phyloP scores from a whole-genome alignment of 805 yeast genomes.

The Candida railenensis region DNA sequence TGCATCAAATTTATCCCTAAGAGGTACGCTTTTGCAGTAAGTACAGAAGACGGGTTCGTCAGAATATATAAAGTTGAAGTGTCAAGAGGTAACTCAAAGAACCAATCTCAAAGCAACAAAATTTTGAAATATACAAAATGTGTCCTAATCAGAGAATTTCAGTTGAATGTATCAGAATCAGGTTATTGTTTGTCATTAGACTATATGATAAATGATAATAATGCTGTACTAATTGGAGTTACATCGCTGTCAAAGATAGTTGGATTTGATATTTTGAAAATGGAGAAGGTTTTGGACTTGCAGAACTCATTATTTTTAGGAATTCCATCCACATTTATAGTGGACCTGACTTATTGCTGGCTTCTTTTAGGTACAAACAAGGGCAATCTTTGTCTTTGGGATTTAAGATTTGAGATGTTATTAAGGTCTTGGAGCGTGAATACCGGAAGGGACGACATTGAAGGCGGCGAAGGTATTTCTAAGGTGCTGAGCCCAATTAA shows the following conservation, averaged over 20 bases:
- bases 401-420: constrained; percentile 61
- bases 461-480: constrained; percentile 26
- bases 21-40: constrained; percentile 58
- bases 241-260: constrained; percentile 55
- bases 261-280: constrained; percentile 56
- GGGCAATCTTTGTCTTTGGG: constrained; percentile 82
- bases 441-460: constrained; percentile 25
- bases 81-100: constrained; percentile 12
- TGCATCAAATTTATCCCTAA: constrained; percentile 50
- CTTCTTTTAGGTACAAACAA: constrained; percentile 69
- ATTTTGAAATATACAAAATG: constrained; percentile 28
- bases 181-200: constrained; percentile 47
- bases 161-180: constrained; percentile 28
- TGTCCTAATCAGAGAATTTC: constrained; percentile 39
- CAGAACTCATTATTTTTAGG: constrained; percentile 68
- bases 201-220: constrained; percentile 38
- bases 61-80: constrained; percentile 37
- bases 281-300: constrained; percentile 42
- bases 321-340: constrained; percentile 54
- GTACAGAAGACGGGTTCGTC: constrained; percentile 47
- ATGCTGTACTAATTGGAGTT: constrained; percentile 45
- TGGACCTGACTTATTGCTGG: constrained; percentile 60
- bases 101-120: constrained; percentile 11
- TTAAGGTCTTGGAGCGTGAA: constrained; percentile 64
- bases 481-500: background rate